Percentiles rank a stretch among this genome's conserved stretches.
Evolutionary conservation across 345 rosid species (phyloP).

Genomic region (Atalantia buxifolia): DNA sequence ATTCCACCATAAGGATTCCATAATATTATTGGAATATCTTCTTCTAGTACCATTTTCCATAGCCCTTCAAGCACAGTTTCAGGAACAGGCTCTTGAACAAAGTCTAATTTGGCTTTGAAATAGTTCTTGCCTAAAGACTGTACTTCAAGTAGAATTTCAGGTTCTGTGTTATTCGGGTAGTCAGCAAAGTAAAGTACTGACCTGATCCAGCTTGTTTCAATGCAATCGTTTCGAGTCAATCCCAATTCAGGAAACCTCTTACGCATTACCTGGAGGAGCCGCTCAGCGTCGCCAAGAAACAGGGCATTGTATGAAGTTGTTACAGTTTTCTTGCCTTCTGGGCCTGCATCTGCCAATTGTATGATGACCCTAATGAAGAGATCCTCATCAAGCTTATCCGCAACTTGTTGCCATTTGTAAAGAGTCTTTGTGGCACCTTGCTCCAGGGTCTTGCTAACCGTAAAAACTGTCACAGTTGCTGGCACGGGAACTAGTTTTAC

Average conservation of each 20-base stretch:
- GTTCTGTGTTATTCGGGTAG: background rate
- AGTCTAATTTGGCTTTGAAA: slow-evolving; percentile 4
- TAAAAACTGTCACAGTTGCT: slow-evolving; percentile 14
- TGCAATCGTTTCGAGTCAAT: background rate
- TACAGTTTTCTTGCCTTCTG: slow-evolving; percentile 4
- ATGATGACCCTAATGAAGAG: slow-evolving; percentile 4
- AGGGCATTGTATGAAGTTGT: background rate
- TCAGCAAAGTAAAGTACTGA: background rate
- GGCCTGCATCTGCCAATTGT: background rate
- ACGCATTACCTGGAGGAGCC: background rate
- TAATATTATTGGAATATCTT: background rate
- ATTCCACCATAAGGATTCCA: background rate
- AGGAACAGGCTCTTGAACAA: background rate
- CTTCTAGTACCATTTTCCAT: background rate
- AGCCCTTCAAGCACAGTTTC: background rate
- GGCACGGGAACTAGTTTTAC: slow-evolving; percentile 20
- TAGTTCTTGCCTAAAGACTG: background rate
- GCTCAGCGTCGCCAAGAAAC: background rate
- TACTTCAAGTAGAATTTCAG: background rate
- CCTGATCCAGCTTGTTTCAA: slow-evolving; percentile 1
- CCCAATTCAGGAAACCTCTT: background rate
- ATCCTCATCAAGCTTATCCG: background rate
- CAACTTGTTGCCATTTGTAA: slow-evolving; percentile 19
- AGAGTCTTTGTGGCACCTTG: slow-evolving; percentile 12
- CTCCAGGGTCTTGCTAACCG: slow-evolving; percentile 9